Conservation (phyloP, 441 rosid species). For the Pelargonium citronellum region DNA sequence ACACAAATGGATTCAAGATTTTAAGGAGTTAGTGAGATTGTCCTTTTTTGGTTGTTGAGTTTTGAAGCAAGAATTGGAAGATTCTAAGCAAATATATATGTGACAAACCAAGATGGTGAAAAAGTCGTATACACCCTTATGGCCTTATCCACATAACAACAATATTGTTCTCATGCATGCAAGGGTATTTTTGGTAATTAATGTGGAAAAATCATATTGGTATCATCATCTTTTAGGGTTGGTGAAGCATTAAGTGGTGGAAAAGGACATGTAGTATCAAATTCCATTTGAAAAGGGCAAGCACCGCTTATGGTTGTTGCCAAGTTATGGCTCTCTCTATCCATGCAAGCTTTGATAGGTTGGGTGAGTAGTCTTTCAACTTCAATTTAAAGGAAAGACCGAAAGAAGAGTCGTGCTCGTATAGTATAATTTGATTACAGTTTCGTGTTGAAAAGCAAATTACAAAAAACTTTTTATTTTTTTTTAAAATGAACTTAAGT, state of each 20-base stretch:
- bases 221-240: conserved; percentile 2
- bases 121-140: not conserved
- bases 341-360: no score
- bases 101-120: no score
- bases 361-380: not conserved
- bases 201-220: conserved; percentile 3
- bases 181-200: not conserved
- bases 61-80: conserved; percentile 9
- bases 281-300: not conserved
- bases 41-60: conserved; percentile 15
- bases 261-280: not conserved
- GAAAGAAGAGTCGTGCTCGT: no score
- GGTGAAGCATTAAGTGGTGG: conserved; percentile 7
- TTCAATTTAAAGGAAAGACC: no score
- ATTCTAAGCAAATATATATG: conserved; percentile 3
- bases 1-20: not conserved
- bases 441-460: no score
- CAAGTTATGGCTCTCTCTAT: not conserved
- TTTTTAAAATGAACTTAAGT: no score
- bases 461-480: no score
- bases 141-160: conserved; percentile 6
- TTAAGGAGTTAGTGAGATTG: conserved; percentile 17
- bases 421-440: no score
- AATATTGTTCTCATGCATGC: not conserved
- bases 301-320: not conserved